These are phyloP conservation scores for Actinomucor elegans DNA, from an alignment of 371 early-diverging fungal species.

Conservation along the genomic window DNA sequence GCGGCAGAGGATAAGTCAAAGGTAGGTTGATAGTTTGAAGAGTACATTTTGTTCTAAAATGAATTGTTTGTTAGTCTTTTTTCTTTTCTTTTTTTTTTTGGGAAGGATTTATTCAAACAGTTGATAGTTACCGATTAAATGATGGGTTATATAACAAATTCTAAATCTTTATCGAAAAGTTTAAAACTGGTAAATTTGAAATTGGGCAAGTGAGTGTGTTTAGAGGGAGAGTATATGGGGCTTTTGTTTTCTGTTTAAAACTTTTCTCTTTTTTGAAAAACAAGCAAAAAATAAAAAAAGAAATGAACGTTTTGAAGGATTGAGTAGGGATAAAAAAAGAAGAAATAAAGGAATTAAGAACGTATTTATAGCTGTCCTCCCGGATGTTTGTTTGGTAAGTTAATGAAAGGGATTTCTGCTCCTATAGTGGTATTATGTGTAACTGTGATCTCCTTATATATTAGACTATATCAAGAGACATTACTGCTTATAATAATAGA, in stretches of 20 bases:
- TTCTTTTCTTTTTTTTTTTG: background rate
- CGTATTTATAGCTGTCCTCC: too few species aligned
- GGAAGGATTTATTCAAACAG: too few species aligned
- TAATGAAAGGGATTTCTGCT: slow-evolving; percentile 16
- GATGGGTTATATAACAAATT: background rate
- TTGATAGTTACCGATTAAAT: too few species aligned
- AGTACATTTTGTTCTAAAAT: slow-evolving; percentile 7
- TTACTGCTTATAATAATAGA: too few species aligned
- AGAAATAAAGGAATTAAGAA: background rate
- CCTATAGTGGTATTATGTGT: too few species aligned
- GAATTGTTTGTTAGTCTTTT: background rate
- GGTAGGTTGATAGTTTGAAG: slow-evolving; percentile 14
- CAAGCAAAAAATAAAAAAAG: slow-evolving; percentile 1
- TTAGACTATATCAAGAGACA: too few species aligned
- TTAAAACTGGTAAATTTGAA: slow-evolving; percentile 12
- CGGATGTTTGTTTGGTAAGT: slow-evolving; percentile 8
- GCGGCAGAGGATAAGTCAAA: slow-evolving; percentile 15
- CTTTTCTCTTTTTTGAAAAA: background rate
- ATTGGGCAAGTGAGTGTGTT: slow-evolving; percentile 13
- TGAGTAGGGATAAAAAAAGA: background rate
- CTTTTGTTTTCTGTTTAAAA: background rate
- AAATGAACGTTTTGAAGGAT: slow-evolving; percentile 1
- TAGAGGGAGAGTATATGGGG: slow-evolving; percentile 14
- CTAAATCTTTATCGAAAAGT: slow-evolving; percentile 25
- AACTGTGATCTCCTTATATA: too few species aligned